These are phyloP conservation scores for Xylaria flabelliformis DNA, from an alignment of 495 filamentous ascomycete species.

Conservation along the genomic window DNA sequence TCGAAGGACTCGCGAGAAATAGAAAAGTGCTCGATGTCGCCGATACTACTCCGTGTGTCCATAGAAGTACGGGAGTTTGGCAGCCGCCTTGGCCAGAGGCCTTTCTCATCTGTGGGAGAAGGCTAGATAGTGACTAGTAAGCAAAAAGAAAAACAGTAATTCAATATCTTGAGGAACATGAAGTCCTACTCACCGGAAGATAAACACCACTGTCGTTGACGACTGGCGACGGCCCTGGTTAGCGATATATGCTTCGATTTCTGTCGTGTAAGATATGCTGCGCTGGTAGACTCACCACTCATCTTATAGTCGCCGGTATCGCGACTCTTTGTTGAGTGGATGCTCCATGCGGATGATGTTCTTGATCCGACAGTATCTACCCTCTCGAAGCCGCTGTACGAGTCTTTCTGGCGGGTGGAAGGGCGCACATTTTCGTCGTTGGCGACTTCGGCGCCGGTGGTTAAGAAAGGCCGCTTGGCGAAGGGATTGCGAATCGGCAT, in stretches of 20 bases:
- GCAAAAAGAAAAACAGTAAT: constrained; percentile 15
- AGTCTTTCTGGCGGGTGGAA: constrained; percentile 38
- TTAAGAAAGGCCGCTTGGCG: constrained; percentile 59
- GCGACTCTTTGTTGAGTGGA: constrained; percentile 59
- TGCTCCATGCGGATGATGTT: constrained; percentile 65
- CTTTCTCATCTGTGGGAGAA: constrained; percentile 85
- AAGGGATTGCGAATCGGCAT: constrained; percentile 86
- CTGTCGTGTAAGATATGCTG: constrained; percentile 14
- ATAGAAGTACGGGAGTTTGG: constrained; percentile 70
- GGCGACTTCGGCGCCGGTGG: constrained; percentile 43
- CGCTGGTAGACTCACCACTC: constrained; percentile 65
- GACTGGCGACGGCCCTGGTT: constrained; percentile 59
- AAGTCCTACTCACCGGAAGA: constrained; percentile 72
- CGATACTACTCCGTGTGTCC: constrained; percentile 69
- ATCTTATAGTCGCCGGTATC: constrained; percentile 81
- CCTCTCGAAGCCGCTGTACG: constrained; percentile 58
- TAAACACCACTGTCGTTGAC: constrained; percentile 97
- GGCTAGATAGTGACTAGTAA: constrained; percentile 61
- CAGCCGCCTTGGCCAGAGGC: constrained; percentile 80
- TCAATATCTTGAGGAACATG: constrained; percentile 5
- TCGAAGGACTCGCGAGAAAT: constrained; percentile 99
- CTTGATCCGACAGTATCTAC: constrained; percentile 62
- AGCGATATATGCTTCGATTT: constrained; percentile 26
- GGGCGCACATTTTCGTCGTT: constrained; percentile 62
- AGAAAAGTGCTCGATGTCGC: constrained; percentile 90